phyloP scores from a whole-genome alignment of 2,329 filamentous ascomycete genomes.

The Cercospora janseana region DNA sequence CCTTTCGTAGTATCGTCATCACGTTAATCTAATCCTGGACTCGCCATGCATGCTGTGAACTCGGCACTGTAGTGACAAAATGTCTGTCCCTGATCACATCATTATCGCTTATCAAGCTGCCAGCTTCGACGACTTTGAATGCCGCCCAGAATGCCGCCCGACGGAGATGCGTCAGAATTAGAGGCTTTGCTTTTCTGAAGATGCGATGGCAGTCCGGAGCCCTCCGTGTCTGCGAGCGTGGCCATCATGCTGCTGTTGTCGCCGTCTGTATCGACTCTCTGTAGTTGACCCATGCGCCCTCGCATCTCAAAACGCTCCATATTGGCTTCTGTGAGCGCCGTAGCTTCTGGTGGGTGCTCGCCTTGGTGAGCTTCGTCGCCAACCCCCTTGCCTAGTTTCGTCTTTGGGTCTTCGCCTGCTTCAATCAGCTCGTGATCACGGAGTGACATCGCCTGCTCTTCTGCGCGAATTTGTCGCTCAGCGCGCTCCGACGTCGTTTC shows the following conservation, averaged over 20 bases:
- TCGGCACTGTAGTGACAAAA: slow-evolving; percentile 1
- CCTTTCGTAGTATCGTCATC: slow-evolving; percentile 1
- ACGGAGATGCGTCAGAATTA: slow-evolving; percentile 1
- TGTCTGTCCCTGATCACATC: background rate
- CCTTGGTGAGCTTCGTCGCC: slow-evolving; percentile 23
- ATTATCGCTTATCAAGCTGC: slow-evolving; percentile 3
- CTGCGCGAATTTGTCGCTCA: slow-evolving; percentile 49
- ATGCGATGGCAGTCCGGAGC: background rate
- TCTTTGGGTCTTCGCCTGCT: slow-evolving; percentile 43
- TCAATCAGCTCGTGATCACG: slow-evolving; percentile 56
- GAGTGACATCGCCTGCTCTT: slow-evolving; percentile 55
- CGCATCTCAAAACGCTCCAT: slow-evolving; percentile 33
- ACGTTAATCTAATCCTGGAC: slow-evolving; percentile 3
- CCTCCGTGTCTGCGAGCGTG: slow-evolving; percentile 21
- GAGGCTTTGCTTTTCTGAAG: slow-evolving; percentile 5
- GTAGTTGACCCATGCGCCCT: slow-evolving; percentile 20
- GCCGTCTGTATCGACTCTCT: slow-evolving; percentile 13
- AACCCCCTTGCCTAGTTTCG: slow-evolving; percentile 26
- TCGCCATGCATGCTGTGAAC: slow-evolving; percentile 1
- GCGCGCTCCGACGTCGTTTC: slow-evolving; percentile 49
- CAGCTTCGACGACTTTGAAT: slow-evolving; percentile 16
- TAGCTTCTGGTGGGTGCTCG: slow-evolving; percentile 8
- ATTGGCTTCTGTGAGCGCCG: slow-evolving; percentile 34
- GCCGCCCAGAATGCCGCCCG: background rate
- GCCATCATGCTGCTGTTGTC: slow-evolving; percentile 22